phyloP scores from a whole-genome alignment of 2,329 filamentous ascomycete genomes.

The Claviceps lovelessii region DNA sequence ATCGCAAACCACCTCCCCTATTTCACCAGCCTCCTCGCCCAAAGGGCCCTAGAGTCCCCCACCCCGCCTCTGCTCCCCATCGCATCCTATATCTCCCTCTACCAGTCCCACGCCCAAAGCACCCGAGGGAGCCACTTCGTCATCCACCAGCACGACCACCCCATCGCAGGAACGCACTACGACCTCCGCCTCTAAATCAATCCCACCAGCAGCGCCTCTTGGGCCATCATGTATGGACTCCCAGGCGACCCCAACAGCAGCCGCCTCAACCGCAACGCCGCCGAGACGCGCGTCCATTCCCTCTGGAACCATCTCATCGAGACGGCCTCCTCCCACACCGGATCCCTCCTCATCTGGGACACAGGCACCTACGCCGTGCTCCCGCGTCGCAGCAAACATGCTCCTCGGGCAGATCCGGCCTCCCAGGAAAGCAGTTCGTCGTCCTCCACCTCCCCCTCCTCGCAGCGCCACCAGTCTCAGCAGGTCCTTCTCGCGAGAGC shows the following conservation, averaged over 20 bases:
- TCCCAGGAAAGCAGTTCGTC: slow-evolving; percentile 13
- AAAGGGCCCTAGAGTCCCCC: slow-evolving; percentile 12
- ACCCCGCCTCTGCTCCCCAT: slow-evolving; percentile 20
- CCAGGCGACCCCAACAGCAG: slow-evolving; percentile 43
- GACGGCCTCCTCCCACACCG: slow-evolving; percentile 37
- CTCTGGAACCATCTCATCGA: slow-evolving; percentile 48
- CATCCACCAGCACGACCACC: slow-evolving; percentile 61
- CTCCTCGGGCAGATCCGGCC: slow-evolving; percentile 16
- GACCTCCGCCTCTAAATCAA: slow-evolving; percentile 59
- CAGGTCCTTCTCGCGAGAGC: slow-evolving; percentile 35
- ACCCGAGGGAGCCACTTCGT: slow-evolving; percentile 42
- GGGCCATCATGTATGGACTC: slow-evolving; percentile 48
- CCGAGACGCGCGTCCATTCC: slow-evolving; percentile 47
- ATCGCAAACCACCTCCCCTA: slow-evolving; percentile 25
- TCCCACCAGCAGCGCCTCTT: slow-evolving; percentile 49
- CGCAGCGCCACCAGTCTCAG: slow-evolving; percentile 16
- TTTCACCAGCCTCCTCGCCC: slow-evolving; percentile 22
- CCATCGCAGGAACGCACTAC: slow-evolving; percentile 52
- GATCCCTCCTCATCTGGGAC: slow-evolving; percentile 49
- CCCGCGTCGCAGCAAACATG: slow-evolving; percentile 19
- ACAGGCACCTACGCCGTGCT: slow-evolving; percentile 44
- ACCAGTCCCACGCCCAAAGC: slow-evolving; percentile 16
- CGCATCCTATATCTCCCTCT: slow-evolving; percentile 22
- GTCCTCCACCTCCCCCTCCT: slow-evolving; percentile 4
- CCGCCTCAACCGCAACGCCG: slow-evolving; percentile 43